These are phyloP conservation scores for Verticillium zaregamsianum DNA, from an alignment of 2,329 filamentous ascomycete genomes.

Conservation along the genomic window DNA sequence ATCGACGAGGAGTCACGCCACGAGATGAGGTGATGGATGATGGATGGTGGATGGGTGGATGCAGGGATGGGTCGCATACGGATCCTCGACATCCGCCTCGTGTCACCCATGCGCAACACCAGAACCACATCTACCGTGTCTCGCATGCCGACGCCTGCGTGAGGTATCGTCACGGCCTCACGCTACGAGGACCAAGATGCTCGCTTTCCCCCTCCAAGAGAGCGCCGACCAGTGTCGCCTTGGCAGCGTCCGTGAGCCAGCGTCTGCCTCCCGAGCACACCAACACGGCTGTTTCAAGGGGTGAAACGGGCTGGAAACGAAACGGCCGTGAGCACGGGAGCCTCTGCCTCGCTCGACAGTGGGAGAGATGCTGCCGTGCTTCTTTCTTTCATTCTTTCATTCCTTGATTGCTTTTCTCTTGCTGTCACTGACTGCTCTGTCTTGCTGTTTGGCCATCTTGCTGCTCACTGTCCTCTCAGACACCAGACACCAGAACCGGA, in stretches of 20 bases:
- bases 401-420: not conserved
- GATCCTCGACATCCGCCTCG: too few species aligned
- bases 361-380: not conserved
- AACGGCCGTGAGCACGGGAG: not conserved
- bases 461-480: not conserved
- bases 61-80: too few species aligned
- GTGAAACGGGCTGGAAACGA: not conserved
- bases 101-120: not conserved
- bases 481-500: not conserved
- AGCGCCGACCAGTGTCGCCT: not conserved
- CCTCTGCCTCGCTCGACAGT: not conserved
- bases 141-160: not conserved
- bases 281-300: not conserved
- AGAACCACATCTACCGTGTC: not conserved
- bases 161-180: not conserved
- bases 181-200: too few species aligned
- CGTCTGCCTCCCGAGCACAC: not conserved
- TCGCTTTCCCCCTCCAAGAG: not conserved
- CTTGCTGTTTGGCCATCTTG: not conserved
- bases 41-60: too few species aligned
- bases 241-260: not conserved
- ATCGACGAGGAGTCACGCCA: too few species aligned
- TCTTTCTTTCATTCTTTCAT: not conserved
- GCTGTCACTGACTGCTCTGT: not conserved
- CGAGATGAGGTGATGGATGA: too few species aligned